These are phyloP conservation scores for Komagataella kurtzmanii DNA, from an alignment of 805 yeast genomes.

Conservation along the genomic window DNA sequence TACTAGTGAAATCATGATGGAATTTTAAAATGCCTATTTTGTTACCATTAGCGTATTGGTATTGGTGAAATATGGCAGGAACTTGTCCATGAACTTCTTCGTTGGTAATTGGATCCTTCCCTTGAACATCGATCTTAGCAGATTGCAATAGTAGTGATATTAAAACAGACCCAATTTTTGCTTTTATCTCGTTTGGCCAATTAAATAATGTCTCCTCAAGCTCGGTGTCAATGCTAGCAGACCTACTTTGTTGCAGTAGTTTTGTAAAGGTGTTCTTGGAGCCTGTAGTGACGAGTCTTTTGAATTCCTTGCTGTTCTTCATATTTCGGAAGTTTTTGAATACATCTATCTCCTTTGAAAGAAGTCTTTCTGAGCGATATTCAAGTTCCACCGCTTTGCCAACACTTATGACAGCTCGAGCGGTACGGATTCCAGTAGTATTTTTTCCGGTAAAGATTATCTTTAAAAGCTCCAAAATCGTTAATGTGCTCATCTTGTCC, in stretches of 20 bases:
- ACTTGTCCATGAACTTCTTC: slow-evolving; percentile 54
- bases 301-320: slow-evolving; percentile 29
- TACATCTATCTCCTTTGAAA: slow-evolving; percentile 41
- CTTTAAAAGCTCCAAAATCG: slow-evolving; percentile 72
- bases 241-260: slow-evolving; percentile 6
- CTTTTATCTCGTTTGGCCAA: slow-evolving; percentile 46
- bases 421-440: slow-evolving; percentile 57
- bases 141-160: slow-evolving; percentile 65
- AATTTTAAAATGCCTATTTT: slow-evolving; percentile 71
- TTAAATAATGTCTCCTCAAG: slow-evolving; percentile 3
- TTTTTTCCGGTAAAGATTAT: slow-evolving; percentile 51
- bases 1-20: slow-evolving; percentile 55
- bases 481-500: slow-evolving; percentile 70
- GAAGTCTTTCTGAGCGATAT: slow-evolving; percentile 54
- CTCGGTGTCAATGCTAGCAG: slow-evolving; percentile 1
- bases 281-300: slow-evolving; percentile 24
- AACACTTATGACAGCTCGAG: slow-evolving; percentile 67
- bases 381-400: slow-evolving; percentile 82
- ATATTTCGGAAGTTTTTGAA: slow-evolving; percentile 38
- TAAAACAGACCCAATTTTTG: slow-evolving; percentile 74
- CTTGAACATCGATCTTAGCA: slow-evolving; percentile 71
- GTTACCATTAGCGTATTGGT: slow-evolving; percentile 68
- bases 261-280: slow-evolving; percentile 13
- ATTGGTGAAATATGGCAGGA: slow-evolving; percentile 86
- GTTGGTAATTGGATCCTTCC: slow-evolving; percentile 70